These are phyloP conservation scores for Pseudopediastrum boryanum DNA, from an alignment of 139 green algal species.

Conservation along the genomic window DNA sequence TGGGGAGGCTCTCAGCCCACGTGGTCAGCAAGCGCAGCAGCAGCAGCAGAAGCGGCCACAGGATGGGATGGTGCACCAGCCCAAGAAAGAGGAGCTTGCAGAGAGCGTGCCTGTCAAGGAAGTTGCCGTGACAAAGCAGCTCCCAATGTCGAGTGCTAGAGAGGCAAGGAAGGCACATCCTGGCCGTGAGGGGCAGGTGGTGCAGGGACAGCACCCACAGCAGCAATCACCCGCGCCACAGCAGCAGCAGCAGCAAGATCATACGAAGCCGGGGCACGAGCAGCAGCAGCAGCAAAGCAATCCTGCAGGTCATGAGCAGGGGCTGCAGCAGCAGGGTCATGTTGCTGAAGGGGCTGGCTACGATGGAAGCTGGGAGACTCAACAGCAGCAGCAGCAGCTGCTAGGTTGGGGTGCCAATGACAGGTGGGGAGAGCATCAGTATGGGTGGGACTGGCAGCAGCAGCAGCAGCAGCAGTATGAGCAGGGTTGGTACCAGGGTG, in stretches of 20 bases:
- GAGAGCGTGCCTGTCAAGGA: background rate
- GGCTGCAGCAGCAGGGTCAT: no score
- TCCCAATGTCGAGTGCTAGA: background rate
- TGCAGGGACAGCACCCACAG: background rate
- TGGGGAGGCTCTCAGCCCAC: background rate
- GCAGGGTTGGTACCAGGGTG: background rate
- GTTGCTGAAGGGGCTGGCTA: background rate
- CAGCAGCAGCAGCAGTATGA: background rate
- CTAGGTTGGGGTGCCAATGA: no score
- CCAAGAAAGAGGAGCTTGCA: background rate
- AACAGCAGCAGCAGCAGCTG: background rate
- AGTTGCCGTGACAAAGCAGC: background rate
- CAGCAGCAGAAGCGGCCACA: slow-evolving; percentile 5
- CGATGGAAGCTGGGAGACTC: background rate
- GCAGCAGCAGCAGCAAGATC: background rate
- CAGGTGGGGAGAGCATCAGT: no score
- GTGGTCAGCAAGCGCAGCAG: background rate
- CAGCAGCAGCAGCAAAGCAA: background rate
- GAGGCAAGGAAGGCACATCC: background rate
- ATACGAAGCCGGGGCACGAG: background rate
- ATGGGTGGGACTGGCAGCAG: background rate
- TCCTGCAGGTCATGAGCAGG: background rate
- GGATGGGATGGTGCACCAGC: background rate
- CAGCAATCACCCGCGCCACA: background rate
- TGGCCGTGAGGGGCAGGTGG: background rate